Evolutionary conservation across 306 rosid species (phyloP), one percentile per base, ranked within the genome.

Genomic region (Pueraria montana): DNA sequence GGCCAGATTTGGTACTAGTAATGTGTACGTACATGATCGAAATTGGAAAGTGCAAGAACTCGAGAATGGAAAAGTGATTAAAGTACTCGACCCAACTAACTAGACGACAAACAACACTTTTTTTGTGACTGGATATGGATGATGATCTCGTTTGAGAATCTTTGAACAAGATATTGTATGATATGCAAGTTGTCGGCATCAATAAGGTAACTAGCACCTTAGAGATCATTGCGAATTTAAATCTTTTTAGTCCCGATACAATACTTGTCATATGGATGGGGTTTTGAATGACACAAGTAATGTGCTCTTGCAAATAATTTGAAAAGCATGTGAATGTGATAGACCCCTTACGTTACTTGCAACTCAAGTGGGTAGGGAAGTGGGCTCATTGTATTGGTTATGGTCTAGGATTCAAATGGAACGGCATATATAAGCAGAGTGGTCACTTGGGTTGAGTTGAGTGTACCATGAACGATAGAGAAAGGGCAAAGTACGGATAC

Each of bases 101-200:
- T 68, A 91, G 36, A 78, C 66, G 87, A 91, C 92, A 89, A 84
- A 88, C 1, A 66, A 43, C 4, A 80, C 88, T 78, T 91, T 91
- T 87, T 84, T 62, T 76, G n/a, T 45, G 46, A 61, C 46, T 12
- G 16, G 77, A 77, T 78, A 76, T 82, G 83, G 76, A 49, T 77
- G 6, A 59, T 74, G 74, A 75, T 75, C 55, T 81, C 5, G 40
- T 78, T 49, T n/a, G 50, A 17, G 69, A 82, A 89, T 85, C 77
- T 72, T 58, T 32, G 70, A 76, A 67, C 59, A 76, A 70, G 55
- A 64, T 34, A 4, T 34, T 34, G 38, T 34, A 4, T 34, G 38
- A 5, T 80, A 79, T 87, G 87, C 85, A 42, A 82, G 86, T 82
- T 91, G 91, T 82, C 84, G 49, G 76, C 85, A 84, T 63, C 11